phyloP scores from a whole-genome alignment of 73 alveolate species.

The Uronychia binucleata region DNA sequence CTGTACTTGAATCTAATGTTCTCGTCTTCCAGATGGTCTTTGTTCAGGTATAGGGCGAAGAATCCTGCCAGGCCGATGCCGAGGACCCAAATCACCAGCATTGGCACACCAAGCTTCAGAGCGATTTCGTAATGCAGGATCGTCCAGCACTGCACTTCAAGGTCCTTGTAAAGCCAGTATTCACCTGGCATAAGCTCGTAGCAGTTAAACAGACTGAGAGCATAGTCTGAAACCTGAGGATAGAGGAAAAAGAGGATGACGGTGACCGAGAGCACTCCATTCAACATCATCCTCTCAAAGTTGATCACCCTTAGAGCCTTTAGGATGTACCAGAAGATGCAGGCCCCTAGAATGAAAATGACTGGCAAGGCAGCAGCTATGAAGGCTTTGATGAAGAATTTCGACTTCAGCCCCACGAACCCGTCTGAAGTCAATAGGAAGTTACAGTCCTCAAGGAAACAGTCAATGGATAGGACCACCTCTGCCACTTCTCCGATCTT shows the following conservation, averaged over 20 bases:
- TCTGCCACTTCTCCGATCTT: not conserved
- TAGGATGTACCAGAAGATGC: not conserved
- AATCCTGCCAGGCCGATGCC: slow-evolving; percentile 17
- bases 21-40: not conserved
- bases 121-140: slow-evolving; percentile 6
- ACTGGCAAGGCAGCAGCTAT: not conserved
- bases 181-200: slow-evolving; percentile 2
- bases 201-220: slow-evolving; percentile 52
- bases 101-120: slow-evolving; percentile 15
- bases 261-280: too few species aligned
- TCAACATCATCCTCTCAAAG: not conserved
- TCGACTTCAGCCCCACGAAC: not conserved
- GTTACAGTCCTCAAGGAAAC: not conserved
- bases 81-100: slow-evolving; percentile 37
- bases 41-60: not conserved
- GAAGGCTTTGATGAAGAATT: not conserved
- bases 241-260: not conserved
- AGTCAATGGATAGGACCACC: not conserved
- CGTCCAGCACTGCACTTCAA: slow-evolving; percentile 11
- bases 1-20: slow-evolving; percentile 6
- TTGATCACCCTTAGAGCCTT: not conserved
- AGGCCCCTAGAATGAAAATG: not conserved
- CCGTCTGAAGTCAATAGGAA: not conserved
- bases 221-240: slow-evolving; percentile 46
- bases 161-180: slow-evolving; percentile 3